These are phyloP conservation scores for Leccinum barrowsii DNA, from an alignment of 768 basidiomycete genomes.

Conservation along the genomic window DNA sequence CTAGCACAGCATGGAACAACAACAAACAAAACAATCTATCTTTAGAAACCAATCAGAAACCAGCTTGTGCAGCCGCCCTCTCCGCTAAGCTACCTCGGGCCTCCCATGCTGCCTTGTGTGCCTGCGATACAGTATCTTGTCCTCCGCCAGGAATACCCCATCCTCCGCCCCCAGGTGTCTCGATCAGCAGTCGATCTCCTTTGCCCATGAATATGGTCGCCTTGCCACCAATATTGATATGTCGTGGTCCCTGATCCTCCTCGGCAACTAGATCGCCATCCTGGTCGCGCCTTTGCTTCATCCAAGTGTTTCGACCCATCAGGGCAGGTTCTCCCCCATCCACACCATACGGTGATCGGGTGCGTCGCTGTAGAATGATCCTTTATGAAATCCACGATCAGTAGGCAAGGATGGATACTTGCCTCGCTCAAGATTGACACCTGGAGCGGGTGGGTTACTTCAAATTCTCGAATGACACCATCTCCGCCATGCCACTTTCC, in stretches of 20 bases:
- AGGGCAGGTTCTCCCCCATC: constrained; percentile 73
- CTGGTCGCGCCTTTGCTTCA: constrained; percentile 61
- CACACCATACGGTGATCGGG: constrained; percentile 82
- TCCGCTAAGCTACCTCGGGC: constrained; percentile 70
- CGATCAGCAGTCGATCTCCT: constrained; percentile 74
- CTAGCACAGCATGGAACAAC: not conserved
- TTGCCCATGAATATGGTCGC: constrained; percentile 86
- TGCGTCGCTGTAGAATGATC: constrained; percentile 55
- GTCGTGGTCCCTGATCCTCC: constrained; percentile 38
- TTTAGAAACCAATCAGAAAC: constrained; percentile 37
- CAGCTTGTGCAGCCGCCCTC: constrained; percentile 58
- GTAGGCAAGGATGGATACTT: constrained; percentile 12
- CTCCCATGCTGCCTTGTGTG: constrained; percentile 46
- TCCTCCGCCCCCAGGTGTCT: constrained; percentile 90
- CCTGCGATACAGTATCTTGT: constrained; percentile 26
- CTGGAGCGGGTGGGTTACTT: constrained; percentile 77
- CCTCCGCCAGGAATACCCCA: constrained; percentile 52
- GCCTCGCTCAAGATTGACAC: constrained; percentile 89
- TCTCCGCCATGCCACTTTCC: constrained; percentile 80
- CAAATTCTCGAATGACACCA: constrained; percentile 79
- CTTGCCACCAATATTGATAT: constrained; percentile 88
- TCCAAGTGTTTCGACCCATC: constrained; percentile 84
- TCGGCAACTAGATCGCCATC: constrained; percentile 61
- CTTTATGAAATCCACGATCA: not conserved
- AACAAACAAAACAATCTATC: not conserved